Evolutionary conservation across 371 early-diverging fungal genomes (phyloP), one percentile per base, ranked within the genome.

Genomic region (Zychaea mexicana): DNA sequence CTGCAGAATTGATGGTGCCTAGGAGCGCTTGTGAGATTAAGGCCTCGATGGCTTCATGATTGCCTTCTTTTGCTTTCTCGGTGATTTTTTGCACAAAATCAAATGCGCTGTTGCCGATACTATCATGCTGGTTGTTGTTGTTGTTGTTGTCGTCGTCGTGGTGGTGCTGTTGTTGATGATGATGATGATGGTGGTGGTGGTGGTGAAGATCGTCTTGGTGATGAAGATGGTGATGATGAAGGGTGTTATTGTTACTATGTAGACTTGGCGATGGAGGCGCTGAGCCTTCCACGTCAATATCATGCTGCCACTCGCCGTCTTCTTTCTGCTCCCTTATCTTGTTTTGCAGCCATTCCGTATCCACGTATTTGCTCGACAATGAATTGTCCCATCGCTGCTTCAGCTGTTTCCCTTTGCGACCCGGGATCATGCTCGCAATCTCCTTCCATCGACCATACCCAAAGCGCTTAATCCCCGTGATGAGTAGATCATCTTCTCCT

Each of bases 391-490:
- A 76, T 10, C 76, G 70, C 21, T 76, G 76, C 31, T 76, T 76
- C 24, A 76, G 52, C 47, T 76, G 73, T 31, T 76, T 76, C 24
- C 73, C 71, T 32, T 76, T 76, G 4, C 76, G 68, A 21, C 76
- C 76, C 10, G 76, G 73, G 54, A 76, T 76, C 30, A 67, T 68
- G n/a, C 38, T 61, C 15, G 76, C 76, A 52, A 76, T 72, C 26
- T 76, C 76, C 45, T 76, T 76, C 76, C 76, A 76, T 38, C 73
- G 68, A 26, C 76, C 76, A 65, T 76, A 76, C 0, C 76, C 76
- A 33, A 67, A 67, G 15, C 65, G 67, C 19, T 71, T 70, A 24
- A 76, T 76, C 42, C 76, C 76, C 2, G 65, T 60, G 28, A 76
- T 60, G 13, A 76, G 46, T 17, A 70, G 24, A 36, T 76, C 76